Conservation (phyloP, 1,284 basidiomycete genomes). For the Cryptococcus wingfieldii region DNA sequence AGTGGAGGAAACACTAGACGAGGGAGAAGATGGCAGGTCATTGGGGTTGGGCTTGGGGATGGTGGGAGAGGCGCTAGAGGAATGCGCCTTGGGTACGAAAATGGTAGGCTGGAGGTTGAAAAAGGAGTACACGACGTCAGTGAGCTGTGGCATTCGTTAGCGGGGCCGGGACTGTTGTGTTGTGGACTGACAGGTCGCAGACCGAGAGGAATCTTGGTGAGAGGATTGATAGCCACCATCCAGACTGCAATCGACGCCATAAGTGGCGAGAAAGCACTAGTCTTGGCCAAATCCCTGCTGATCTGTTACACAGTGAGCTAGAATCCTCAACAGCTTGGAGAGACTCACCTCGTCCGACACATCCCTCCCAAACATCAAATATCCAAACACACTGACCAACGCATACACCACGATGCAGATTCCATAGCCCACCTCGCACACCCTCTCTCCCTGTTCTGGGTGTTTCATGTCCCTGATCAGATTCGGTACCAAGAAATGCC, state of each 20-base stretch:
- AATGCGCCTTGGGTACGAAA: conserved; percentile 25
- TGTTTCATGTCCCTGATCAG: conserved; percentile 84
- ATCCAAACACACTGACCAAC: conserved; percentile 75
- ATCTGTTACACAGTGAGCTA: conserved; percentile 54
- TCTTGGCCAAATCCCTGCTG: conserved; percentile 73
- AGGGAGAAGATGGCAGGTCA: conserved; percentile 13
- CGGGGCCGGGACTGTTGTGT: not conserved
- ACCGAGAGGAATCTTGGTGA: conserved; percentile 79
- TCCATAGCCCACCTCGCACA: conserved; percentile 52
- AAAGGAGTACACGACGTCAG: conserved; percentile 36
- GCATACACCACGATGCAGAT: conserved; percentile 75
- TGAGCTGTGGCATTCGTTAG: conserved; percentile 19
- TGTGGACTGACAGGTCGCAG: conserved; percentile 65
- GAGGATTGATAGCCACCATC: conserved; percentile 59
- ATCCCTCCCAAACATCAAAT: conserved; percentile 82
- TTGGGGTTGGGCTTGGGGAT: conserved; percentile 17
- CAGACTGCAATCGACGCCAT: conserved; percentile 75
- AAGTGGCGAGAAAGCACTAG: conserved; percentile 66
- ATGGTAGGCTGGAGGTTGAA: conserved; percentile 39
- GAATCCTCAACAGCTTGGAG: conserved; percentile 6
- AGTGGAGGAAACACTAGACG: conserved; percentile 4
- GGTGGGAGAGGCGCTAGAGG: conserved; percentile 7
- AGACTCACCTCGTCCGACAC: conserved; percentile 74
- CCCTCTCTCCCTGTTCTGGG: conserved; percentile 62
- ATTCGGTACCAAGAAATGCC: conserved; percentile 46